Base-by-base conservation (phyloP, 2,329 filamentous ascomycete genomes). In the Ophiostoma australiae region DNA sequence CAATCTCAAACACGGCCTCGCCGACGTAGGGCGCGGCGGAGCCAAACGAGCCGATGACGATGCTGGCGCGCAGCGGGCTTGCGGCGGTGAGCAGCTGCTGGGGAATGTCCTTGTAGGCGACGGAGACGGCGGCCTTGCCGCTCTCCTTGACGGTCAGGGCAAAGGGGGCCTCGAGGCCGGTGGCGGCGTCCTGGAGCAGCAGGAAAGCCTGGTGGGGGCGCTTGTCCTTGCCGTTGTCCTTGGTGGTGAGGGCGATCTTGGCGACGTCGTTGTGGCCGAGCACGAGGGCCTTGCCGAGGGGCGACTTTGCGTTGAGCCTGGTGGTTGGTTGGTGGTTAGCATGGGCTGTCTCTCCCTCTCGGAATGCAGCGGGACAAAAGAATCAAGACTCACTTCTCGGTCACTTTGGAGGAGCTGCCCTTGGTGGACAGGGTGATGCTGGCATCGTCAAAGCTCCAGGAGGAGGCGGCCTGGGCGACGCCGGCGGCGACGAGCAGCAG, bases 191-290 rank as follows among this genome's bases (percentile, higher is more conserved):
- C 76, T 87, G 89, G 72, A 99, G 81, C 20, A 95, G 85, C 70
- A 99, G 85, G 83, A 97, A 97, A 6, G 93, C 93, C 81, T 99
- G 95, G 81, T 99, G 95, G 76, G 95, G 93, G 75, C 91, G 89
- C 84, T 93, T 94, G 67, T 87, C 86, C 76, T 89, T 90, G 80
- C 89, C 89, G 78, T 87, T 89, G 77, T 97, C 92, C 78, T 91
- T 90, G 10, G 92, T 86, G 44, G 93, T 97, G 76, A 99, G 82
- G 75, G 89, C 81, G 75, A 99, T 82, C 83, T 95, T 97, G 77
- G 98, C 84, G 61, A 89, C 88, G 78, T 96, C 93, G 70, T 86
- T 80, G 70, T 85, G 80, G 73, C 88, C 87, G 73, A 98, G 83
- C 13, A 84, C 80, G 61, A 97, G 79, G 15, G 89, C 81, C 68